Evolutionary conservation across 768 basidiomycete genomes (phyloP).

Genomic region (Termitomyces sp.): DNA sequence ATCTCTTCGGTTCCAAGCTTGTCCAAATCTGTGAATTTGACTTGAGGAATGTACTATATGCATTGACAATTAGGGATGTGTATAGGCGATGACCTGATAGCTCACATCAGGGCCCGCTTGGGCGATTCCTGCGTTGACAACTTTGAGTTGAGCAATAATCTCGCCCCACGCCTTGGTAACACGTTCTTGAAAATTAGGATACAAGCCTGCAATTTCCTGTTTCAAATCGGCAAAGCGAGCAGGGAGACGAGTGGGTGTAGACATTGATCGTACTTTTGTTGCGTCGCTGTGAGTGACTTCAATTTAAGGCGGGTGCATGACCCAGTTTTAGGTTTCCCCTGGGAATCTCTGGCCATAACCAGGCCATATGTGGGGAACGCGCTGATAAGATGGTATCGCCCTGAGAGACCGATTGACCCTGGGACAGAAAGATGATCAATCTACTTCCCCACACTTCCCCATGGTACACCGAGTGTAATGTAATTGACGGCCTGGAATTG

Average conservation of each 20-base stretch:
- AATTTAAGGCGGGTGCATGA: neutral
- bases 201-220: slow-evolving; percentile 44
- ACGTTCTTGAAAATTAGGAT: slow-evolving; percentile 45
- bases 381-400: neutral
- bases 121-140: slow-evolving; percentile 37
- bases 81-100: neutral
- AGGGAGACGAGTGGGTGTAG: slow-evolving; percentile 22
- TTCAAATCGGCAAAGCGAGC: slow-evolving; percentile 55
- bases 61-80: neutral
- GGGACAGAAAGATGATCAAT: neutral
- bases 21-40: slow-evolving; percentile 50
- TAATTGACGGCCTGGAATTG: too few relatives aligned
- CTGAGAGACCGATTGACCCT: neutral
- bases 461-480: neutral
- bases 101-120: slow-evolving; percentile 45
- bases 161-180: slow-evolving; percentile 54
- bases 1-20: slow-evolving; percentile 40
- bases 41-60: slow-evolving; percentile 53
- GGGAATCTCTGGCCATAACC: neutral
- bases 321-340: neutral
- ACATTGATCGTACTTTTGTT: slow-evolving; percentile 1
- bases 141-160: slow-evolving; percentile 45
- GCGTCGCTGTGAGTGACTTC: neutral
- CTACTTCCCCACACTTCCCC: neutral
- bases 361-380: neutral